These are phyloP conservation scores for Takashimella tepidaria DNA, from an alignment of 1,284 basidiomycete genomes.

Conservation along the genomic window DNA sequence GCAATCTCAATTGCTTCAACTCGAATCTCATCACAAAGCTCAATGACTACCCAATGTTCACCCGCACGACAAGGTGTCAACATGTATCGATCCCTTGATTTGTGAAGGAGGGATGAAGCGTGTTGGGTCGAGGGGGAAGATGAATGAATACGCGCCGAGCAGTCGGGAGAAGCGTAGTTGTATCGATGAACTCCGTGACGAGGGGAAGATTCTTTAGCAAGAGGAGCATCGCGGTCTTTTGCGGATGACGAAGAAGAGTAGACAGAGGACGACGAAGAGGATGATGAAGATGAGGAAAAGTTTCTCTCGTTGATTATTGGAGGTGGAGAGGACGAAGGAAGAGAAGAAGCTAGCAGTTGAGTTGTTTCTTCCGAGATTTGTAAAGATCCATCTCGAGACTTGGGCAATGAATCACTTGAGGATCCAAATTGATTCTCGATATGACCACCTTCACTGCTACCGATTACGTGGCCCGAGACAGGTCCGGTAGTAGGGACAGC, in stretches of 20 bases:
- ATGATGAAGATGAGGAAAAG: neutral
- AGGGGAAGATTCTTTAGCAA: slow-evolving; percentile 23
- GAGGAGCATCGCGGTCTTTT: slow-evolving; percentile 6
- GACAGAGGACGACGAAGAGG: slow-evolving; percentile 8
- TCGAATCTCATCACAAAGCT: slow-evolving; percentile 93
- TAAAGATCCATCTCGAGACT: neutral
- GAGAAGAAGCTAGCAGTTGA: neutral
- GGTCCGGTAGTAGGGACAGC: neutral
- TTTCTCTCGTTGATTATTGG: too few relatives aligned
- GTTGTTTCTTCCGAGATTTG: too few relatives aligned
- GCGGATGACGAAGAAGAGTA: neutral
- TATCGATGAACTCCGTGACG: slow-evolving; percentile 61
- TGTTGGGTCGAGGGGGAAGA: slow-evolving; percentile 80
- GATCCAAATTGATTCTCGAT: neutral
- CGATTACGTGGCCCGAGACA: neutral
- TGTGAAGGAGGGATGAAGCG: slow-evolving; percentile 74
- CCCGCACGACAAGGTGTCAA: slow-evolving; percentile 76
- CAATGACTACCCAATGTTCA: slow-evolving; percentile 83
- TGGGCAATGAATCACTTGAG: neutral
- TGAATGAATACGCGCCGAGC: slow-evolving; percentile 83
- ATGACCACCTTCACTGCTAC: neutral
- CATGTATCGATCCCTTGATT: slow-evolving; percentile 94
- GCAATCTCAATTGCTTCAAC: slow-evolving; percentile 95
- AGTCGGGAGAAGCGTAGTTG: slow-evolving; percentile 91
- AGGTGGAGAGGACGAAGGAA: slow-evolving; percentile 9